A percentile compares a stretch with the other conserved stretches of the same genome.
These are phyloP conservation scores for Pigoraptor vietnamica DNA, from an alignment of 78 protist genomes.

Conservation along the genomic window DNA sequence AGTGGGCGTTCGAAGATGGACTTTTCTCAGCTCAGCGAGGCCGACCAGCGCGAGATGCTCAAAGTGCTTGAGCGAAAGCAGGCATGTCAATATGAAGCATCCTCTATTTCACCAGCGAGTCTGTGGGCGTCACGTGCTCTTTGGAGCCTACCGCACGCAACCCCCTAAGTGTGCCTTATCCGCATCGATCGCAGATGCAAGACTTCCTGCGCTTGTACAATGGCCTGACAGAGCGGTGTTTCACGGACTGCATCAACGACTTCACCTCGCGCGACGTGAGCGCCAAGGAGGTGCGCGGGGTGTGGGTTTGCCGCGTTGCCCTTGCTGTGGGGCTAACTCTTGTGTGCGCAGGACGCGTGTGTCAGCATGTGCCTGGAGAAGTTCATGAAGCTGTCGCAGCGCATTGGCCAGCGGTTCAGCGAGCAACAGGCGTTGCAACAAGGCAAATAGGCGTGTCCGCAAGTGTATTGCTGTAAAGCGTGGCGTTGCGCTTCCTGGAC, in stretches of 20 bases:
- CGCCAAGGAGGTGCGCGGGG: conserved; percentile 20
- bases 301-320: not conserved
- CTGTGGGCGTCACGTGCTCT: no score
- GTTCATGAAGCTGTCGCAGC: conserved; percentile 21
- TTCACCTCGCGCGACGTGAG: not conserved
- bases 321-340: no score
- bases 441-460: not conserved
- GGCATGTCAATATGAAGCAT: not conserved
- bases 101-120: no score
- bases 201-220: conserved; percentile 12
- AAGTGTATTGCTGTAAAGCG: no score
- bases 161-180: no score
- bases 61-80: not conserved
- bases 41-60: not conserved
- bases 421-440: conserved; percentile 11
- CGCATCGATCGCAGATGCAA: conserved; percentile 9
- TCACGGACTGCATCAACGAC: conserved; percentile 27
- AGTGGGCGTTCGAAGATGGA: not conserved
- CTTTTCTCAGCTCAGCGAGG: not conserved
- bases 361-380: conserved; percentile 6
- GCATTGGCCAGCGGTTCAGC: conserved; percentile 10
- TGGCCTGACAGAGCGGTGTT: conserved; percentile 7
- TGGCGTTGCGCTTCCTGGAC: no score
- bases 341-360: conserved; percentile 12
- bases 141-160: no score